Conservation (phyloP, 805 yeast species). For the Starmerella bombi region DNA sequence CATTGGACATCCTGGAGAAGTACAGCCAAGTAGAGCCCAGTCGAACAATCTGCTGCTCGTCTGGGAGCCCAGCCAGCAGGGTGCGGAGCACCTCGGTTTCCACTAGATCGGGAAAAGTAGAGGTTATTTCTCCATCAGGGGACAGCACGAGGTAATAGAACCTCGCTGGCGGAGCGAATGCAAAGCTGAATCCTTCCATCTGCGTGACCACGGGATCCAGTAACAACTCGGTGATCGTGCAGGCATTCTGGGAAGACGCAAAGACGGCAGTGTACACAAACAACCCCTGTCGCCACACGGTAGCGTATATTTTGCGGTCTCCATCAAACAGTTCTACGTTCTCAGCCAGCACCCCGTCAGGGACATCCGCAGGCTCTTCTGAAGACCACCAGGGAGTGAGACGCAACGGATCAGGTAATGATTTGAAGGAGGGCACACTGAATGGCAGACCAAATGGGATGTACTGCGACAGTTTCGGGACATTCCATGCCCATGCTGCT, state of each 20-base stretch:
- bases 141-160: constrained; percentile 13
- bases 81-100: constrained; percentile 8
- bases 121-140: neutral
- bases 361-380: no score
- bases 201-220: constrained; percentile 11
- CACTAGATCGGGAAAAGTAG: constrained; percentile 10
- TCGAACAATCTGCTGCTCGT: constrained; percentile 8
- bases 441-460: neutral
- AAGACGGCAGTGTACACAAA: constrained; percentile 7
- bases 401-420: no score
- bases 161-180: constrained; percentile 19
- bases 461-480: no score
- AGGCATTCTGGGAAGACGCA: neutral
- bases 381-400: no score
- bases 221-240: neutral
- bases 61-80: neutral
- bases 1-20: constrained; percentile 1
- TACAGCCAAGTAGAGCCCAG: constrained; percentile 17
- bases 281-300: constrained; percentile 7
- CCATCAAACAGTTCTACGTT: constrained; percentile 2
- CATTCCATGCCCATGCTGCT: no score
- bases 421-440: neutral
- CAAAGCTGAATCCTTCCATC: constrained; percentile 19
- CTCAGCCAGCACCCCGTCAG: constrained; percentile 2
- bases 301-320: neutral